Evolutionary conservation across 768 basidiomycete genomes (phyloP).

Genomic region (Stropharia rugosoannulata): DNA sequence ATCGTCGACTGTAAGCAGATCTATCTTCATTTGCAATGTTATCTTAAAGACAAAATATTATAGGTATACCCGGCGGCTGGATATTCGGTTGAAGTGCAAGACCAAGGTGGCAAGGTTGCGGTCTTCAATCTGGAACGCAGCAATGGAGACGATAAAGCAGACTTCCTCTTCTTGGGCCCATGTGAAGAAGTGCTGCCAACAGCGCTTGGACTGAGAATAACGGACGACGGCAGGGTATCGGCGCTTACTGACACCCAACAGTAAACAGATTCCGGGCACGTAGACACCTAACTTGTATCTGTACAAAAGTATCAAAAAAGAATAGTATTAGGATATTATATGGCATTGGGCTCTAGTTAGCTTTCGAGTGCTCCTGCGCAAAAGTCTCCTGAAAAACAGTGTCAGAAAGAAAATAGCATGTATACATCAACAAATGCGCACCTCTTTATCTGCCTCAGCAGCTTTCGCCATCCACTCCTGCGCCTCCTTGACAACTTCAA

Average conservation of each 20-base stretch:
- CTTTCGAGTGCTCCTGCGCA: background rate
- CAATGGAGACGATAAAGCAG: slow-evolving; percentile 37
- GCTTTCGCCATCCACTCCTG: slow-evolving; percentile 16
- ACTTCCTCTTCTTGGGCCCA: slow-evolving; percentile 50
- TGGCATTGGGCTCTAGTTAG: background rate
- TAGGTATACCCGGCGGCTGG: slow-evolving; percentile 46
- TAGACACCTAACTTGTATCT: background rate
- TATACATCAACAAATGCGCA: background rate
- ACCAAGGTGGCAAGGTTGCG: slow-evolving; percentile 37
- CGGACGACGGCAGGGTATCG: slow-evolving; percentile 12
- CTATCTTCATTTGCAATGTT: background rate
- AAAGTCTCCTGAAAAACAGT: background rate
- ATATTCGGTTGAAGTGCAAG: slow-evolving; percentile 31
- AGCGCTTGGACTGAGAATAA: slow-evolving; percentile 31
- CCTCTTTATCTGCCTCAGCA: slow-evolving; percentile 17
- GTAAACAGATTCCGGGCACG: background rate
- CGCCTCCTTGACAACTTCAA: slow-evolving; percentile 46
- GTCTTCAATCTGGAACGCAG: slow-evolving; percentile 38
- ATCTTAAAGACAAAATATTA: background rate
- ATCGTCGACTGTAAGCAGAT: slow-evolving; percentile 42
- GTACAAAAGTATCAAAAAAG: background rate
- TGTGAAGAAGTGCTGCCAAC: slow-evolving; percentile 45
- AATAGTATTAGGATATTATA: slow-evolving; percentile 1
- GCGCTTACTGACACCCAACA: background rate
- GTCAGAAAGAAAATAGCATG: background rate